phyloP scores from a whole-genome alignment of 768 basidiomycete genomes.

The Boletus rufocinnamomeus region DNA sequence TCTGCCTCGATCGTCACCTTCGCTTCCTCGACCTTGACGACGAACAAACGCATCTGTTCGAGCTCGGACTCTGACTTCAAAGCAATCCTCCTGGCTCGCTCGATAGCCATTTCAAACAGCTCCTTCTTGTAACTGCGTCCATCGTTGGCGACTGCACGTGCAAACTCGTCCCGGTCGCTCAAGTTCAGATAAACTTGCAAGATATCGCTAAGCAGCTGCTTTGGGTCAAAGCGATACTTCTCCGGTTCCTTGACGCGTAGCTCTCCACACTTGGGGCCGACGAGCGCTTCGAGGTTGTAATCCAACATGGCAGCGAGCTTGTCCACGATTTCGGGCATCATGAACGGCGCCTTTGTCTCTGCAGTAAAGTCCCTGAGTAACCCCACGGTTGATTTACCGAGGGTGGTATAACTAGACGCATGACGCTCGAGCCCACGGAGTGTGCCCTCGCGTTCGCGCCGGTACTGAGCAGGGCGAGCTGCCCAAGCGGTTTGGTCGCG shows the following conservation, averaged over 20 bases:
- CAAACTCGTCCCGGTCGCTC: constrained; percentile 75
- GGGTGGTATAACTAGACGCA: constrained; percentile 82
- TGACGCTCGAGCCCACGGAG: constrained; percentile 81
- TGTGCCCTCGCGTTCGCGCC: constrained; percentile 79
- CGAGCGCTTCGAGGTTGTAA: constrained; percentile 87
- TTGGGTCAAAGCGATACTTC: constrained; percentile 88
- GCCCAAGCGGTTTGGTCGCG: constrained; percentile 72
- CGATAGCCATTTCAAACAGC: constrained; percentile 78
- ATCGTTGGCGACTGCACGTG: constrained; percentile 87
- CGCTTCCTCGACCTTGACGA: constrained; percentile 80
- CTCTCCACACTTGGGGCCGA: constrained; percentile 85
- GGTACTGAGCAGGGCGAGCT: constrained; percentile 62
- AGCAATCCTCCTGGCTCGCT: constrained; percentile 57
- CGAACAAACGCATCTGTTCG: constrained; percentile 65
- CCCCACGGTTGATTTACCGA: constrained; percentile 87
- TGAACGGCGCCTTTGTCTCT: constrained; percentile 89
- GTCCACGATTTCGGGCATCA: constrained; percentile 95
- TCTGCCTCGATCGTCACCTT: constrained; percentile 82
- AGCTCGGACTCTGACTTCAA: constrained; percentile 83
- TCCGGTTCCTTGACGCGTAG: constrained; percentile 84
- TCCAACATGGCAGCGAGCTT: constrained; percentile 95
- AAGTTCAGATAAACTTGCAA: constrained; percentile 90
- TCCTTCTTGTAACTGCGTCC: constrained; percentile 87
- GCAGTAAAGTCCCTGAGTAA: constrained; percentile 91
- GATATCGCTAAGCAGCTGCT: constrained; percentile 78